A percentile compares a stretch with the other conserved stretches of the same genome.
Conservation (phyloP, 352 stramenopile species). For the Globisporangium ultimum region DNA sequence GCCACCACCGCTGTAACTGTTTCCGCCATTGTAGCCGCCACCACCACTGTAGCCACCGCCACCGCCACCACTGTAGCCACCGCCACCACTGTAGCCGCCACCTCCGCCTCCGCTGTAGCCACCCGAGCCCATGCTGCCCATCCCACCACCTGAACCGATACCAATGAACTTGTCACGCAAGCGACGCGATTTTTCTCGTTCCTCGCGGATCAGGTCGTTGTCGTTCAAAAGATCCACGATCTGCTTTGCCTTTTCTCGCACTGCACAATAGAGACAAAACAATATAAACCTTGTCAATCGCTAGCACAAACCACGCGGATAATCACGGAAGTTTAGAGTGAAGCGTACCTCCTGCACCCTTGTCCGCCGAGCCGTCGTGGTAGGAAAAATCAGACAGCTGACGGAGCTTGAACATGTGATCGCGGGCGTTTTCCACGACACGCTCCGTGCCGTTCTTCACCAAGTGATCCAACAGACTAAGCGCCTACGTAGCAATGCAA, state of each 20-base stretch:
- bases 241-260: constrained; percentile 89
- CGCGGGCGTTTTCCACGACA: constrained; percentile 95
- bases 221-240: constrained; percentile 87
- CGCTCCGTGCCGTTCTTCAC: constrained; percentile 98
- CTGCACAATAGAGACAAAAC: constrained; percentile 19
- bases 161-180: constrained; percentile 88
- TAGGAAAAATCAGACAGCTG: constrained; percentile 88
- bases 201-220: constrained; percentile 85
- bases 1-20: constrained; percentile 32
- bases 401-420: constrained; percentile 93
- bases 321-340: not conserved
- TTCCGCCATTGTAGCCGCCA: constrained; percentile 33
- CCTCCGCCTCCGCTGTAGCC: constrained; percentile 16
- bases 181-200: constrained; percentile 82
- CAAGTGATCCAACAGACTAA: constrained; percentile 96
- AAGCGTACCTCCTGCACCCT: constrained; percentile 70
- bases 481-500: constrained; percentile 24
- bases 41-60: constrained; percentile 29
- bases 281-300: not conserved
- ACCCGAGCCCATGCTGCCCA: constrained; percentile 22
- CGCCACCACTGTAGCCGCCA: constrained; percentile 15
- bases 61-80: constrained; percentile 33
- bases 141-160: constrained; percentile 55
- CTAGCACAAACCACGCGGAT: not conserved
- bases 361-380: constrained; percentile 83